phyloP scores from a whole-genome alignment of 345 rosid species.

The Pugionium dolabratum region DNA sequence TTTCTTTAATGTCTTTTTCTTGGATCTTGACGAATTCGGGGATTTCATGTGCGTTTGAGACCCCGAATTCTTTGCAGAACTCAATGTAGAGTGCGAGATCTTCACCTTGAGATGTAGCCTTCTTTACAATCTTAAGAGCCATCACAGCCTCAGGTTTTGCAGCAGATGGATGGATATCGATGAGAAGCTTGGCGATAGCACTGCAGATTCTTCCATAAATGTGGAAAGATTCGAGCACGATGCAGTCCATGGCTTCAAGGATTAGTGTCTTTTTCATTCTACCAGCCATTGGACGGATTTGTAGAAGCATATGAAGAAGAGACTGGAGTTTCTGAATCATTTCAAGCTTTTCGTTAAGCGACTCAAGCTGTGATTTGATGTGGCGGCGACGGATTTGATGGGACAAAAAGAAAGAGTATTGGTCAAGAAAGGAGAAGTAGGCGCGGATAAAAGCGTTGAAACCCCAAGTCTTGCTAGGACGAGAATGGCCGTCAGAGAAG shows the following conservation, averaged over 20 bases:
- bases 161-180: constrained; percentile 42
- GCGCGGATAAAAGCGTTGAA: constrained; percentile 60
- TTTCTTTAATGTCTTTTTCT: constrained; percentile 52
- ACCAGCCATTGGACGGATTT: constrained; percentile 54
- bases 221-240: constrained; percentile 63
- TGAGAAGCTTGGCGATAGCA: constrained; percentile 49
- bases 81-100: constrained; percentile 57
- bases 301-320: constrained; percentile 65
- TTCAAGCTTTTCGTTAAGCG: constrained; percentile 40
- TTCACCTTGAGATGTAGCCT: constrained; percentile 57
- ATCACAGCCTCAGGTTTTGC: constrained; percentile 51
- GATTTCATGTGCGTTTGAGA: constrained; percentile 55
- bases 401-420: constrained; percentile 48
- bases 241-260: constrained; percentile 79
- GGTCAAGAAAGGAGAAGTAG: constrained; percentile 72
- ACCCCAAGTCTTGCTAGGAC: constrained; percentile 53
- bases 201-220: constrained; percentile 62
- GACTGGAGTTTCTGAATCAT: constrained; percentile 53
- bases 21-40: constrained; percentile 52
- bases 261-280: constrained; percentile 57
- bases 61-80: constrained; percentile 58
- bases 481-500: constrained; percentile 57
- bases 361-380: constrained; percentile 22
- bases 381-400: constrained; percentile 35
- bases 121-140: constrained; percentile 58